phyloP scores from a whole-genome alignment of 164 flowering plant species.

The Akebia trifoliata region DNA sequence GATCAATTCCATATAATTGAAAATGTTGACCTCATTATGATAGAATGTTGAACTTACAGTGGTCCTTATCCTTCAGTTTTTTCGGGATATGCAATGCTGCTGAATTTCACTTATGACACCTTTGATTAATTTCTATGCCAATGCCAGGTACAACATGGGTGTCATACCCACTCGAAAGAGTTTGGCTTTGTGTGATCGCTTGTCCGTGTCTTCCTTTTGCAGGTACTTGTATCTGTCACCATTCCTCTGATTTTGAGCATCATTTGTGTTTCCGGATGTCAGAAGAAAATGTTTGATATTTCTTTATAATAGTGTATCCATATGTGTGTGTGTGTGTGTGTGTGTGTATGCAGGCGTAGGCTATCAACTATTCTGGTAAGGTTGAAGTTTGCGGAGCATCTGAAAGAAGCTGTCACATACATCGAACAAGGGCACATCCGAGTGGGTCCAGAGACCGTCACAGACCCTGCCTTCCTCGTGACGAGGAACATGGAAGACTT shows the following conservation, averaged over 20 bases:
- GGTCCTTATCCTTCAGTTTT: no score
- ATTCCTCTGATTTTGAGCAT: background rate
- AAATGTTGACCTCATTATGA: no score
- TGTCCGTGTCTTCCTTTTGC: slow-evolving; percentile 86
- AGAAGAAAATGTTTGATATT: no score
- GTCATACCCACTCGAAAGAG: slow-evolving; percentile 78
- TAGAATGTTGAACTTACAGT: no score
- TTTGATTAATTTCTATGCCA: slow-evolving; percentile 11
- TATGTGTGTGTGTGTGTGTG: background rate
- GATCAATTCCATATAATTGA: no score
- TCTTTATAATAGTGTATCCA: no score
- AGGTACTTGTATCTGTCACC: slow-evolving; percentile 36
- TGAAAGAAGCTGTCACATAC: slow-evolving; percentile 82
- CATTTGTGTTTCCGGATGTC: no score
- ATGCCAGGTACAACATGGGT: slow-evolving; percentile 84
- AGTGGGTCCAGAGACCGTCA: slow-evolving; percentile 87
- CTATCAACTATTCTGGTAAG: slow-evolving; percentile 58
- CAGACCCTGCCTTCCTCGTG: slow-evolving; percentile 92
- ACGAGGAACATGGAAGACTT: slow-evolving; percentile 96
- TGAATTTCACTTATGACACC: background rate
- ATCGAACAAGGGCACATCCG: slow-evolving; percentile 93
- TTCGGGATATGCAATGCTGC: background rate
- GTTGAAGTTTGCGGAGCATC: slow-evolving; percentile 79
- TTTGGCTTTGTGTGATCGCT: slow-evolving; percentile 66
- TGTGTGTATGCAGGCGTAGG: slow-evolving; percentile 52